Percentiles rank a stretch among this genome's conserved stretches.
phyloP scores from a whole-genome alignment of 2,329 filamentous ascomycete genomes.

The Blumeria hordei region DNA sequence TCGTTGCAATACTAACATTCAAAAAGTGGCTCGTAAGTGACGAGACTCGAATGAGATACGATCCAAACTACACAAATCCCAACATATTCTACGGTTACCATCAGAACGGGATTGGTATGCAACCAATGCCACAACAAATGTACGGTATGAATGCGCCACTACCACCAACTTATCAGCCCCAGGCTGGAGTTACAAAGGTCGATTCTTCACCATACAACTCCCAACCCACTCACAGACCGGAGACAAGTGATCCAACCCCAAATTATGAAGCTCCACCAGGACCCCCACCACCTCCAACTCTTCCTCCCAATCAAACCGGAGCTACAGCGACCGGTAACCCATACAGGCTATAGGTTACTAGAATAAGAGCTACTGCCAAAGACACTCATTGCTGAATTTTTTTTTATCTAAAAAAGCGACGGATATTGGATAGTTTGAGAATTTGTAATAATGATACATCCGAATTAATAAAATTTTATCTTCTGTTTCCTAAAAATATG shows the following conservation, averaged over 20 bases:
- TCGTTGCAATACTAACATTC: neutral
- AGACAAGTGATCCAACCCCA: constrained; percentile 11
- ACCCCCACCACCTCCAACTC: constrained; percentile 20
- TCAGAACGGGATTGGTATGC: constrained; percentile 21
- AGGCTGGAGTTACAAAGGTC: constrained; percentile 25
- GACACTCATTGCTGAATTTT: no score
- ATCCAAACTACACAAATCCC: constrained; percentile 23
- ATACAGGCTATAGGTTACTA: constrained; percentile 10
- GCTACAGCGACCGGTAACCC: constrained; percentile 12
- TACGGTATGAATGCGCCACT: constrained; percentile 29
- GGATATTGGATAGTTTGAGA: no score
- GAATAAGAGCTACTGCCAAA: no score
- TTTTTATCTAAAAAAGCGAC: no score
- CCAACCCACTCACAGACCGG: constrained; percentile 13
- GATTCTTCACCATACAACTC: constrained; percentile 24
- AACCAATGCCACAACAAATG: constrained; percentile 26
- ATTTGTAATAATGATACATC: no score
- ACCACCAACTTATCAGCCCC: constrained; percentile 30
- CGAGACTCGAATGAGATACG: constrained; percentile 11
- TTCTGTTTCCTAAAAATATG: no score
- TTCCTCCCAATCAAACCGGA: constrained; percentile 14
- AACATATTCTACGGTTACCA: constrained; percentile 19
- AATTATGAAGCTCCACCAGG: constrained; percentile 23
- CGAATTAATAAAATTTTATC: no score
- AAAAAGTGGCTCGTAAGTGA: constrained; percentile 14